Conservation (phyloP, 2,329 filamentous ascomycete genomes). For the Kalmusia sp. region DNA sequence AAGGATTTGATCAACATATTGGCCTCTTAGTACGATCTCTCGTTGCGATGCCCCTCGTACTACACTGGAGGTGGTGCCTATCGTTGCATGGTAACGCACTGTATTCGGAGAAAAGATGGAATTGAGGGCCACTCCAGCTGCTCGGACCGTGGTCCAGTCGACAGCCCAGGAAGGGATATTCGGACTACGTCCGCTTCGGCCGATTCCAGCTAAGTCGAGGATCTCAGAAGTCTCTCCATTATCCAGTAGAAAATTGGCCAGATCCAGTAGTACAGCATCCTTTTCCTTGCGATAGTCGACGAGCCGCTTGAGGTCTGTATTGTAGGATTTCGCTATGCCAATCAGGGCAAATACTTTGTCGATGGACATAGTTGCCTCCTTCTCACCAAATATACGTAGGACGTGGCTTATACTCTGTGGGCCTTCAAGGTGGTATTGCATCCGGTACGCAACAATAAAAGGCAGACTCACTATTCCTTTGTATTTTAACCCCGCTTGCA, state of each 20-base stretch:
- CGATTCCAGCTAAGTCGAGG: not conserved
- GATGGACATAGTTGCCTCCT: not conserved
- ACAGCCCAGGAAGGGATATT: not conserved
- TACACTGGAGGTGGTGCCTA: not conserved
- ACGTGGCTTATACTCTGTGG: not conserved
- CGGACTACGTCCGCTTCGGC: not conserved
- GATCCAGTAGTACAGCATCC: not conserved
- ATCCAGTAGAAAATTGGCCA: not conserved
- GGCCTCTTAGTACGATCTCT: not conserved
- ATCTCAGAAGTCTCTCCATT: not conserved
- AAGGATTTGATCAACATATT: not conserved
- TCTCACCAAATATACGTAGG: slow-evolving; percentile 2
- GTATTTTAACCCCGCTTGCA: not conserved
- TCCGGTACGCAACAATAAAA: not conserved
- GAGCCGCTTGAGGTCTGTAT: not conserved
- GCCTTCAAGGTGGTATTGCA: not conserved
- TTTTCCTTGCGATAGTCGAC: not conserved
- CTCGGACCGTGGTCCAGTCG: not conserved
- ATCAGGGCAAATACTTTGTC: slow-evolving; percentile 1
- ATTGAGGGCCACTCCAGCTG: not conserved
- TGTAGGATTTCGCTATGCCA: not conserved
- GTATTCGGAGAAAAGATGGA: not conserved
- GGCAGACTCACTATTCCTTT: not conserved
- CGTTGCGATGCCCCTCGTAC: not conserved
- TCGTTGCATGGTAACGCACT: not conserved